Conservation (phyloP, 371 early-diverging fungal species). For the Coemansia sp. region DNA sequence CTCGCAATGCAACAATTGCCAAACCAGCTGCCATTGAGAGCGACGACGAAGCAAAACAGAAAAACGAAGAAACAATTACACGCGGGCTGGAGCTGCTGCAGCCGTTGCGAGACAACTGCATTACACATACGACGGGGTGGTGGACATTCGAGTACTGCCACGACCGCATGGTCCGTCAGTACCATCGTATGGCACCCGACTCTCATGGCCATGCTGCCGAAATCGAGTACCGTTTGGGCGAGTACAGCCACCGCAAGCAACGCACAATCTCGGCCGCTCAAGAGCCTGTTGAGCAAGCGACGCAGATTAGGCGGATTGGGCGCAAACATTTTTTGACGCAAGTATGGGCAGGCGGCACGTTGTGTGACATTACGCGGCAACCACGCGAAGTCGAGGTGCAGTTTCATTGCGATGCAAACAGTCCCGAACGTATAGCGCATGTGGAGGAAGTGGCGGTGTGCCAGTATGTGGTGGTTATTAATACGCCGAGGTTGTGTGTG, state of each 20-base stretch:
- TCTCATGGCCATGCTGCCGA: constrained; percentile 31
- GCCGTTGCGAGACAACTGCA: constrained; percentile 58
- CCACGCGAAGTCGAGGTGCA: constrained; percentile 72
- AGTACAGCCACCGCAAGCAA: constrained; percentile 27
- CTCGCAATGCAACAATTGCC: not conserved
- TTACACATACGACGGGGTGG: constrained; percentile 61
- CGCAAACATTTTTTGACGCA: constrained; percentile 64
- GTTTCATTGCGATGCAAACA: constrained; percentile 69
- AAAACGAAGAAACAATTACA: constrained; percentile 52
- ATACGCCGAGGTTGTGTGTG: constrained; percentile 69
- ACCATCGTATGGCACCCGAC: constrained; percentile 54
- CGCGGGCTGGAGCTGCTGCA: constrained; percentile 63
- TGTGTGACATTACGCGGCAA: constrained; percentile 69
- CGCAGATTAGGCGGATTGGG: constrained; percentile 49
- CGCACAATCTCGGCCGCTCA: constrained; percentile 3
- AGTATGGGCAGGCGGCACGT: constrained; percentile 68
- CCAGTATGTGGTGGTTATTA: constrained; percentile 67
- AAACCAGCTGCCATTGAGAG: too few relatives aligned
- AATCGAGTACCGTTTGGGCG: constrained; percentile 36
- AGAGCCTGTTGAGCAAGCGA: constrained; percentile 23
- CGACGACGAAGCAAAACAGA: constrained; percentile 26
- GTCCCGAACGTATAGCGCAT: constrained; percentile 58
- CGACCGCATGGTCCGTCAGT: constrained; percentile 68
- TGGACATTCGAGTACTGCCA: constrained; percentile 85
- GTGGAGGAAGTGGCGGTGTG: constrained; percentile 67